phyloP scores from a whole-genome alignment of 2,329 filamentous ascomycete genomes.

The Amesomyces nigricolor region DNA sequence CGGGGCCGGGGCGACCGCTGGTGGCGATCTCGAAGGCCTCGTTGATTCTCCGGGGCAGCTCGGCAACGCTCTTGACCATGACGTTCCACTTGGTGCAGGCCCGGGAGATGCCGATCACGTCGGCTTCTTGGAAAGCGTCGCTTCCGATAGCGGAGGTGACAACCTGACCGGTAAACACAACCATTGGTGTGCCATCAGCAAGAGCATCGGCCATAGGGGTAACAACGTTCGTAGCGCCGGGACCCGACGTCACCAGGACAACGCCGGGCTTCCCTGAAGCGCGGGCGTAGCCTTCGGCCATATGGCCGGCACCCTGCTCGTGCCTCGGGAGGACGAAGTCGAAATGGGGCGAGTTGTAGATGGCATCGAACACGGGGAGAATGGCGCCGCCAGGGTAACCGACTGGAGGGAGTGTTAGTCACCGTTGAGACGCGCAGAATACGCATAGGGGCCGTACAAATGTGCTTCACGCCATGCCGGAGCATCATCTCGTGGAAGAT shows the following conservation, averaged over 20 bases:
- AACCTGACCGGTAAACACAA: conserved; percentile 95
- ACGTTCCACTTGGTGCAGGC: conserved; percentile 99
- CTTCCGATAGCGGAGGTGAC: conserved; percentile 84
- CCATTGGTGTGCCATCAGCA: conserved; percentile 90
- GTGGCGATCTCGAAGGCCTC: conserved; percentile 98
- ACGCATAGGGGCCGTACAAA: conserved; percentile 63
- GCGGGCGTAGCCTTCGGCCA: conserved; percentile 95
- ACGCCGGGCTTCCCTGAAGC: conserved; percentile 92
- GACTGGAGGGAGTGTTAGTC: conserved; percentile 41
- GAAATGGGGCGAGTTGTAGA: conserved; percentile 96
- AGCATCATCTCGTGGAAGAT: conserved; percentile 99
- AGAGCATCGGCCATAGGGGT: conserved; percentile 95
- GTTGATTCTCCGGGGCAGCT: conserved; percentile 89
- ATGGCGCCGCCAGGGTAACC: conserved; percentile 94
- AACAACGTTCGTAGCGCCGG: conserved; percentile 92
- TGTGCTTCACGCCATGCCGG: conserved; percentile 81
- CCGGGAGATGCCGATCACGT: conserved; percentile 87
- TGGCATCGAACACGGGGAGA: conserved; percentile 95
- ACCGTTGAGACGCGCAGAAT: neutral
- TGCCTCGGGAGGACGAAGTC: conserved; percentile 93
- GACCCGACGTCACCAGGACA: conserved; percentile 92
- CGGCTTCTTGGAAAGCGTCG: conserved; percentile 95
- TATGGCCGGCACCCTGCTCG: conserved; percentile 96
- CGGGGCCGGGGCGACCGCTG: conserved; percentile 85
- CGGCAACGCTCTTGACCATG: conserved; percentile 93